Percentiles rank a stretch among this genome's conserved stretches.
phyloP scores from a whole-genome alignment of 768 basidiomycete species.

The Tulasnella sp. region DNA sequence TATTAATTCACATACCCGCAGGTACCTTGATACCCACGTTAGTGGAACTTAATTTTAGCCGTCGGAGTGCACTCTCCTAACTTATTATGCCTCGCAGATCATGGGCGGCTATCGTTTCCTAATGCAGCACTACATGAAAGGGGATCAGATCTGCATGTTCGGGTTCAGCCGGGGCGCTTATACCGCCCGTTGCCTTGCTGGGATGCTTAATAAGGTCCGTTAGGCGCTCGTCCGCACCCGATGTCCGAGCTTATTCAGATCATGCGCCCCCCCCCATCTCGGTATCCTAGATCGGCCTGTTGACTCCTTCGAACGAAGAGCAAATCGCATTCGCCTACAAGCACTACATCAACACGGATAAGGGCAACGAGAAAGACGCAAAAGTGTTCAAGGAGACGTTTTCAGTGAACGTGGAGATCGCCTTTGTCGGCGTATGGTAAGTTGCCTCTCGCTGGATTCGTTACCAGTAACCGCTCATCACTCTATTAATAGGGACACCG shows the following conservation, averaged over 20 bases:
- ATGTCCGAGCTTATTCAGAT: neutral
- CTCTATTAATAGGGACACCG: constrained; percentile 32
- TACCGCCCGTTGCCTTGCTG: constrained; percentile 37
- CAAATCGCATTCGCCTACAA: constrained; percentile 32
- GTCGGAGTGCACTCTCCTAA: neutral
- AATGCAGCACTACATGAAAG: constrained; percentile 31
- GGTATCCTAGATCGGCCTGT: constrained; percentile 33
- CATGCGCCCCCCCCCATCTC: neutral
- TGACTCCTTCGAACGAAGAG: constrained; percentile 34
- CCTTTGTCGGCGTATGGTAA: constrained; percentile 35
- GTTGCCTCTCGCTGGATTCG: neutral
- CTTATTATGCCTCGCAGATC: constrained; percentile 11
- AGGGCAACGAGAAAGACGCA: constrained; percentile 11
- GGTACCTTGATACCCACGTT: constrained; percentile 57
- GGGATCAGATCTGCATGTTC: constrained; percentile 39
- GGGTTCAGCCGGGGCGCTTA: constrained; percentile 40
- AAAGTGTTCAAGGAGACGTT: constrained; percentile 34
- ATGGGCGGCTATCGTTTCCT: constrained; percentile 33
- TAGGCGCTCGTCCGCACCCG: neutral
- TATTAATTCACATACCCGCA: neutral
- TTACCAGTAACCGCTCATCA: neutral
- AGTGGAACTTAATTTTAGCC: neutral
- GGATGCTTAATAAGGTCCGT: constrained; percentile 35
- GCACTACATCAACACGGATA: constrained; percentile 25
- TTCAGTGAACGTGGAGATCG: constrained; percentile 31